phyloP scores from a whole-genome alignment of 2,329 filamentous ascomycete species.

The Fusarium veterinarium region DNA sequence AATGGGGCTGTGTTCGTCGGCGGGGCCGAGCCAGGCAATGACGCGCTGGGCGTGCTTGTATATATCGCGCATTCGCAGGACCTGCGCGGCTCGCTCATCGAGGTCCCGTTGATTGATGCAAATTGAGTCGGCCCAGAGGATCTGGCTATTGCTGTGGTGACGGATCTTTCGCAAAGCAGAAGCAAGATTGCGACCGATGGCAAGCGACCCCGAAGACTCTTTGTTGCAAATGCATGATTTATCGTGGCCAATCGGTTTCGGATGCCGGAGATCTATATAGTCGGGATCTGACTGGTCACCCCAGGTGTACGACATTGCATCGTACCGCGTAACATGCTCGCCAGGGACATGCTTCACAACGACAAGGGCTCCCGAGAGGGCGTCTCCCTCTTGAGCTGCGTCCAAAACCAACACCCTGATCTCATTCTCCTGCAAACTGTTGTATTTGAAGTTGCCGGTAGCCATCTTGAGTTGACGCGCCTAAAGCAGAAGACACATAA shows the following conservation, averaged over 20 bases:
- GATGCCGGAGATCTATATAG: not conserved
- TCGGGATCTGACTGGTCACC: slow-evolving; percentile 3
- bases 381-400: not conserved
- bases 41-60: not conserved
- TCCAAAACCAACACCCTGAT: slow-evolving; percentile 1
- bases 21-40: slow-evolving; percentile 1
- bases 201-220: not conserved
- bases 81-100: not conserved
- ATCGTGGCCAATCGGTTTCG: not conserved
- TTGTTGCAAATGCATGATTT: not conserved
- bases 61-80: slow-evolving; percentile 4
- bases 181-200: slow-evolving; percentile 1
- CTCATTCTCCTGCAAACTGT: not conserved
- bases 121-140: slow-evolving; percentile 11
- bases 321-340: not conserved
- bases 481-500: not conserved
- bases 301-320: slow-evolving; percentile 9
- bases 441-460: not conserved
- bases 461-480: not conserved
- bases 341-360: not conserved
- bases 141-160: not conserved
- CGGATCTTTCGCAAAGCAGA: not conserved
- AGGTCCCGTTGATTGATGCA: slow-evolving; percentile 8
- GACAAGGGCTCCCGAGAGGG: not conserved
- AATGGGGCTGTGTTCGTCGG: not conserved